Evolutionary conservation across 352 stramenopile genomes (phyloP), one percentile per base, ranked within the genome.

Genomic region (Phytophthora agathidicida): DNA sequence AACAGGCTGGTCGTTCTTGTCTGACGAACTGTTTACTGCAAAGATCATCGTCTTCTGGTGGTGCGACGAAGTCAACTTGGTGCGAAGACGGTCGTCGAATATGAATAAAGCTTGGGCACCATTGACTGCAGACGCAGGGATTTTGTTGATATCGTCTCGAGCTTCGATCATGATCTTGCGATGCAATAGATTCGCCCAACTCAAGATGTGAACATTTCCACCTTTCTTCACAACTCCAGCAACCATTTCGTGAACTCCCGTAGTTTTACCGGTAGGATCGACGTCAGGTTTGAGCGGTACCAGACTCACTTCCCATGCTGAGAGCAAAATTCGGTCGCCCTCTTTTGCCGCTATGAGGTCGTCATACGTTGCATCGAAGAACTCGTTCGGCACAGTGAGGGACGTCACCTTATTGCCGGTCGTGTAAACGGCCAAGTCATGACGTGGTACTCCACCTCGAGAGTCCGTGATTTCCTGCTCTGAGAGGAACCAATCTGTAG

Each of bases 11-110:
- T 64, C 50, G 9, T 56, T 20, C n/a, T 42, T 44, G 17, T 52
- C 35, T 1, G 33, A 27, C 3, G 35, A 44, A 6, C 31, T 28
- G 8, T 53, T 53, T 3, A 31, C 41, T 10, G 69, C 58, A 8
- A 77, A 59, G 1, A 73, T 48, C 9, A 86, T 11, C 5, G 61
- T 63, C 47, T 88, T 88, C 35, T 85, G 75, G 45, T 88, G 77
- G 49, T 88, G 67, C 13, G 75, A 71, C 0, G 67, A 68, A 6
- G 44, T 68, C n/a, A 44, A 48, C n/a, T 22, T 23, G 3, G 54
- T 55, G 5, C 57, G 60, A 4, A 88, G 38, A 0, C 77, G 70
- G 53, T 82, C 72, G 54, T 88, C 77, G 37, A 86, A 86, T 24
- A 88, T 43, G 35, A 75, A 71, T 1, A 54, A 20, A 3, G 42